These are phyloP conservation scores for Acarospora socialis DNA, from an alignment of 2,329 filamentous ascomycete species.

Conservation along the genomic window DNA sequence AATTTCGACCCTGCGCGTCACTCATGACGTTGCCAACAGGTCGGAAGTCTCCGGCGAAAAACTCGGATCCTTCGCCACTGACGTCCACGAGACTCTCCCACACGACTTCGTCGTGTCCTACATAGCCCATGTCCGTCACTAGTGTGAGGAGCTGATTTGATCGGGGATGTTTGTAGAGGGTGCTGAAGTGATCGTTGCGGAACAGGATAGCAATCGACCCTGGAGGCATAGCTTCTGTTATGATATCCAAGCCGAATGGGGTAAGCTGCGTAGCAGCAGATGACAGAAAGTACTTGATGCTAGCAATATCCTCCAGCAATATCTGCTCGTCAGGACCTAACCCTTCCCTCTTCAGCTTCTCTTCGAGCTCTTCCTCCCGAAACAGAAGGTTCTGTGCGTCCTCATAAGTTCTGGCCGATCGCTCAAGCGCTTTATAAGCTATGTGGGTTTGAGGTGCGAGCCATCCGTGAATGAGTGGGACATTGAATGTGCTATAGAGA, in stretches of 20 bases:
- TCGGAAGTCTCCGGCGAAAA: conserved; percentile 81
- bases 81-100: conserved; percentile 92
- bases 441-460: conserved; percentile 54
- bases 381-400: conserved; percentile 84
- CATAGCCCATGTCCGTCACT: conserved; percentile 87
- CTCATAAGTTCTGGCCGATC: conserved; percentile 74
- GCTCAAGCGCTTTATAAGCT: conserved; percentile 53
- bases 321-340: conserved; percentile 61
- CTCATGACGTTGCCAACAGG: conserved; percentile 50
- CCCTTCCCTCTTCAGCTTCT: conserved; percentile 52
- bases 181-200: conserved; percentile 94
- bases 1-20: conserved; percentile 10
- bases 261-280: conserved; percentile 80
- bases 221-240: conserved; percentile 54
- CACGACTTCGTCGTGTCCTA: conserved; percentile 74
- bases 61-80: conserved; percentile 66
- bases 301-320: conserved; percentile 66
- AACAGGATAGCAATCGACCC: conserved; percentile 84
- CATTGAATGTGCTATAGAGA: conserved; percentile 78
- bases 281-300: conserved; percentile 70
- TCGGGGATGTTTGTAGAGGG: conserved; percentile 74
- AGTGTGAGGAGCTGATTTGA: conserved; percentile 64
- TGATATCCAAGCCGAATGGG: conserved; percentile 59
- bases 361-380: conserved; percentile 73
- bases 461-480: conserved; percentile 91